These are phyloP conservation scores for Termitomyces sp. DNA, from an alignment of 768 basidiomycete genomes.

Conservation along the genomic window DNA sequence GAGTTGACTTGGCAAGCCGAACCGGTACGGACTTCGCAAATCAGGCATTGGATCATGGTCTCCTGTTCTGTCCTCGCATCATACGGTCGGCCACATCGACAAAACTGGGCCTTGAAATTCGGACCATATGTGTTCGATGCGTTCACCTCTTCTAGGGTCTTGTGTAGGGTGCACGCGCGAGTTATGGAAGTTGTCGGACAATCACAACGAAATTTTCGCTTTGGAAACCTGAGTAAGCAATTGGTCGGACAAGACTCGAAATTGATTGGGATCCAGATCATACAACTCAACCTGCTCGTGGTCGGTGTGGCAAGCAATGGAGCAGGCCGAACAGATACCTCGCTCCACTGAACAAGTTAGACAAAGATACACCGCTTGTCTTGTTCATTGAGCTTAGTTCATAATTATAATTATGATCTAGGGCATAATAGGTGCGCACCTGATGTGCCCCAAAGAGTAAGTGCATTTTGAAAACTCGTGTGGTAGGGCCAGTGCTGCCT, in stretches of 20 bases:
- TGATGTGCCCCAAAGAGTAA: conserved; percentile 51
- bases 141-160: conserved; percentile 50
- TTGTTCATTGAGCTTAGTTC: conserved; percentile 20
- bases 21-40: conserved; percentile 66
- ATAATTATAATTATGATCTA: not conserved
- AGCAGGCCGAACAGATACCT: conserved; percentile 81
- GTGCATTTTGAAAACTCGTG: conserved; percentile 67
- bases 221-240: conserved; percentile 55
- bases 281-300: conserved; percentile 83
- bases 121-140: conserved; percentile 61
- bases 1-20: not conserved
- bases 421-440: conserved; percentile 25
- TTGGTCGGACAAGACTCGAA: conserved; percentile 6
- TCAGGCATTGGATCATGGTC: conserved; percentile 86
- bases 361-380: conserved; percentile 83
- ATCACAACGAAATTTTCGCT: conserved; percentile 79
- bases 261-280: conserved; percentile 13
- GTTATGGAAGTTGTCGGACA: conserved; percentile 67
- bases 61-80: conserved; percentile 71
- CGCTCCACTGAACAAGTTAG: conserved; percentile 63
- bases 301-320: conserved; percentile 81
- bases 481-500: conserved; percentile 55
- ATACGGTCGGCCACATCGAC: conserved; percentile 70
- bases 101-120: conserved; percentile 71
- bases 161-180: conserved; percentile 64